phyloP scores from a whole-genome alignment of 2,329 filamentous ascomycete species.

The Talaromyces sp. region DNA sequence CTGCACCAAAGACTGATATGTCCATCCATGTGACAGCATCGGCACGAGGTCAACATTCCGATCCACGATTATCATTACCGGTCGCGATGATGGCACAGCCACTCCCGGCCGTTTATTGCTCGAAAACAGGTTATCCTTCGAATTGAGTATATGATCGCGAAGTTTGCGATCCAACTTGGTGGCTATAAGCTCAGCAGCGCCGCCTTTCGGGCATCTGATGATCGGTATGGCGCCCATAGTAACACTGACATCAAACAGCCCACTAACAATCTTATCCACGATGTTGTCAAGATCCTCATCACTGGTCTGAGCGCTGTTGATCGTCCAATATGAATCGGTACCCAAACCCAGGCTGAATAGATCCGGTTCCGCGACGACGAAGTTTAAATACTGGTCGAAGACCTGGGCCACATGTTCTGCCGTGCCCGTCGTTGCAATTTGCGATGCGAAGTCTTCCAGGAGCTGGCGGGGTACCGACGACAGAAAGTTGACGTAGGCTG shows the following conservation, averaged over 20 bases:
- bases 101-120: slow-evolving; percentile 55
- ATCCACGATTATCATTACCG: slow-evolving; percentile 88
- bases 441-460: slow-evolving; percentile 87
- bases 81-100: slow-evolving; percentile 66
- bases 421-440: slow-evolving; percentile 77
- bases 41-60: slow-evolving; percentile 92
- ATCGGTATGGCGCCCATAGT: slow-evolving; percentile 97
- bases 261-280: slow-evolving; percentile 87
- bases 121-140: slow-evolving; percentile 95
- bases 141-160: slow-evolving; percentile 92
- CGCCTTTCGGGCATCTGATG: slow-evolving; percentile 87
- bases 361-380: slow-evolving; percentile 91
- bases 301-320: slow-evolving; percentile 87
- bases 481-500: slow-evolving; percentile 94
- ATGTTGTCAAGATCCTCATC: slow-evolving; percentile 84
- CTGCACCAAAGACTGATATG: slow-evolving; percentile 78
- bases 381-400: slow-evolving; percentile 96
- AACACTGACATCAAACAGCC: slow-evolving; percentile 96
- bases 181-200: slow-evolving; percentile 88
- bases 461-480: slow-evolving; percentile 85
- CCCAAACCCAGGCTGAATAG: slow-evolving; percentile 91
- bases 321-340: slow-evolving; percentile 89
- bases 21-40: slow-evolving; percentile 98
- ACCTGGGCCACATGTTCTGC: slow-evolving; percentile 87
- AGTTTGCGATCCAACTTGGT: slow-evolving; percentile 93